Base-by-base conservation (phyloP, 2,329 filamentous ascomycete species). In the Exophiala calicioides region DNA sequence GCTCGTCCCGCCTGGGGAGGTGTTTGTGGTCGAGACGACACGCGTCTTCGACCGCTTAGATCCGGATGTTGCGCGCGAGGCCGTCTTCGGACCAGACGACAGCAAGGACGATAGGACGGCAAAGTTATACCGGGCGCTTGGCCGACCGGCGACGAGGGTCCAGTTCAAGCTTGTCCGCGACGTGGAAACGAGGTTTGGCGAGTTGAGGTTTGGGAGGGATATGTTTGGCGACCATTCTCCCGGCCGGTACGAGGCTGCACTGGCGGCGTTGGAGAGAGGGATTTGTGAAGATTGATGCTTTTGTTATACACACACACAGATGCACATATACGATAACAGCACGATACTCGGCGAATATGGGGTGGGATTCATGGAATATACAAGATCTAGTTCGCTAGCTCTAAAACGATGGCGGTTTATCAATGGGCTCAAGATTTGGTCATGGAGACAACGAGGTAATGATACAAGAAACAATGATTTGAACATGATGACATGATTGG, bases 211-310 rank as follows among this genome's bases (percentile, higher is more conserved):
- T 62, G 84, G 82, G 4, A 79, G 81, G 18, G 82, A 83, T 35
- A 88, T 89, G 84, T 70, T 90, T 65, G 75, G 80, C 49, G 86
- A 90, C 62, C 86, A 90, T 62, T 88, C 80, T 55, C 86, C 86
- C 3, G 84, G 80, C 19, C 75, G 81, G 55, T 90, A 90, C 61
- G 86, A 90, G 65, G 77, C 80, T 49, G 82, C 80, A 47, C 65
- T 90, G 57, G 78, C 80, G 46, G 79, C 80, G 50, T 68, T 90
- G 62, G 67, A 68, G 40, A 49, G 59, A 68, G 62, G 69, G 66
- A 53, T 65, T 69, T 65, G 59, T 71, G 57, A 71, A 68, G 60
- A 66, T 65, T 59, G 44, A 59, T 34, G n/a, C n/a, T n/a, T n/a
- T n/a, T n/a, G n/a, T n/a, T n/a, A n/a, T n/a, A n/a, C n/a, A n/a